Evolutionary conservation across 108 stramenopile species (phyloP).

Genomic region (Nannochloropsis salina): DNA sequence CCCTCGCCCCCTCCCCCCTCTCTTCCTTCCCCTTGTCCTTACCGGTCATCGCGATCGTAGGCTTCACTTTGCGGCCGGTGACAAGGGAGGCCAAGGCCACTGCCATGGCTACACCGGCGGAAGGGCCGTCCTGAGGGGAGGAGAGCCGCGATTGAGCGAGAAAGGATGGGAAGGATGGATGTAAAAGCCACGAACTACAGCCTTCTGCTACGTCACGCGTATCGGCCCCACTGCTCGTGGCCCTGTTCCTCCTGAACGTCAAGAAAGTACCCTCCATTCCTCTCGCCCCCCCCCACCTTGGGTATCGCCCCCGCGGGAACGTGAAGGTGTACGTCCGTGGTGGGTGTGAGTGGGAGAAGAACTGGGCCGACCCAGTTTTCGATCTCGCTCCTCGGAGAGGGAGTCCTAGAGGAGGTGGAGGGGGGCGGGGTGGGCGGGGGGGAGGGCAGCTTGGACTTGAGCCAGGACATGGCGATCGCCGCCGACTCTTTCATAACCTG

Average conservation of each 20-base stretch:
- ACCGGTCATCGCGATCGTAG: constrained; percentile 44
- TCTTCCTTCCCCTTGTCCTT: constrained; percentile 12
- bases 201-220: not conserved
- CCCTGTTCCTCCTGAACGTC: not conserved
- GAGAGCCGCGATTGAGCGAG: not conserved
- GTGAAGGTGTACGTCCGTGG: constrained; percentile 41
- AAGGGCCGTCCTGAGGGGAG: constrained; percentile 31
- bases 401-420: not conserved
- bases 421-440: not conserved
- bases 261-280: not conserved
- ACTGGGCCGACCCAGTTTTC: not conserved
- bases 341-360: constrained; percentile 3
- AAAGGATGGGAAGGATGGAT: not conserved
- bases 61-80: constrained; percentile 33
- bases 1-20: not conserved
- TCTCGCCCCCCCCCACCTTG: not conserved
- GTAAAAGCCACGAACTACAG: not conserved
- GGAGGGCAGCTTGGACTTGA: not conserved
- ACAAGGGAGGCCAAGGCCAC: constrained; percentile 39
- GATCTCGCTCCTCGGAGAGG: not conserved
- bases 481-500: constrained; percentile 47
- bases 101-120: constrained; percentile 42
- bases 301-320: constrained; percentile 45
- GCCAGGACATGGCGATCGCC: constrained; percentile 43
- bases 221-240: not conserved